These are phyloP conservation scores for Xylaria telfairii DNA, from an alignment of 495 filamentous ascomycete species.

Conservation along the genomic window DNA sequence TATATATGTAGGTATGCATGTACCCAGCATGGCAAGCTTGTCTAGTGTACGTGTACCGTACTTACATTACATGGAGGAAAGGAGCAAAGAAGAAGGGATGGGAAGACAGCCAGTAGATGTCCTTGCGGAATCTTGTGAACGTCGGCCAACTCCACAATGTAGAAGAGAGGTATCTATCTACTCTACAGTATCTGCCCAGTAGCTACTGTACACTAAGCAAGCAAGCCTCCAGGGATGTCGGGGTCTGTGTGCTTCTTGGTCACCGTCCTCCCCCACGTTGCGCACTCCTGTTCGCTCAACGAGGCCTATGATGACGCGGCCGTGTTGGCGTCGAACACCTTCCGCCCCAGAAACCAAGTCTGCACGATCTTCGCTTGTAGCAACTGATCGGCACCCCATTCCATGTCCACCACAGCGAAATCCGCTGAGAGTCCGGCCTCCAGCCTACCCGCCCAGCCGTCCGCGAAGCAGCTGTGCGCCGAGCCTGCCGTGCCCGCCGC, in stretches of 20 bases:
- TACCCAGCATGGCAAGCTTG: background rate
- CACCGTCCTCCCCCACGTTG: slow-evolving; percentile 10
- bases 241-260: slow-evolving; percentile 14
- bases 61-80: background rate
- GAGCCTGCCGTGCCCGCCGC: slow-evolving; percentile 62
- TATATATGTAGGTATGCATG: background rate
- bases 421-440: slow-evolving; percentile 59
- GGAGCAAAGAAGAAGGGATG: background rate
- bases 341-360: slow-evolving; percentile 63
- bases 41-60: no score
- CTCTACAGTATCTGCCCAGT: background rate
- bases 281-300: slow-evolving; percentile 14
- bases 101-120: background rate
- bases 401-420: slow-evolving; percentile 65
- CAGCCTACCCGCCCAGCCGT: slow-evolving; percentile 57
- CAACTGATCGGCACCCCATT: slow-evolving; percentile 58
- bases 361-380: slow-evolving; percentile 57
- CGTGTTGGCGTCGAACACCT: slow-evolving; percentile 47
- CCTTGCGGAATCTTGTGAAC: background rate
- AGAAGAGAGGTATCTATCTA: background rate
- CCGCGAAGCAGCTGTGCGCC: slow-evolving; percentile 65
- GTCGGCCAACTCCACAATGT: background rate
- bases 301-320: slow-evolving; percentile 4
- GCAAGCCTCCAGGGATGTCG: background rate
- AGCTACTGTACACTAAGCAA: background rate